Percentiles rank a stretch among this genome's conserved stretches.
phyloP scores from a whole-genome alignment of 257 asterid species.

The Scutellaria minor region DNA sequence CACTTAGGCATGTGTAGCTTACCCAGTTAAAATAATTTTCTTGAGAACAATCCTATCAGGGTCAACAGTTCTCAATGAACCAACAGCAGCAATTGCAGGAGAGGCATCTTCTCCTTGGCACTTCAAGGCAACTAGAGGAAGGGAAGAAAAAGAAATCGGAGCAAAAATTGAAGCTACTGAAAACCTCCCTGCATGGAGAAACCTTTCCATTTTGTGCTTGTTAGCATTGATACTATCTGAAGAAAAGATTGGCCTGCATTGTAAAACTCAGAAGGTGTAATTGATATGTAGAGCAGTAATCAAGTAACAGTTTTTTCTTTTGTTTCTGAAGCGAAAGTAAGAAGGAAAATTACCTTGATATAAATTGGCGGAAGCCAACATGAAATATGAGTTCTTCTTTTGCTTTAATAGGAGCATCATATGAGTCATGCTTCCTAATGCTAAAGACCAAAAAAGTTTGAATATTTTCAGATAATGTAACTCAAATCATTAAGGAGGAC shows the following conservation, averaged over 20 bases:
- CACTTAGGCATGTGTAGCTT: slow-evolving; percentile 36
- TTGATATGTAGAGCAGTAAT: background rate
- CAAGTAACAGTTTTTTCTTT: background rate
- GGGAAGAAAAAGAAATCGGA: slow-evolving; percentile 78
- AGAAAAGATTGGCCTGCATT: slow-evolving; percentile 82
- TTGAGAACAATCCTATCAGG: slow-evolving; percentile 84
- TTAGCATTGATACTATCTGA: slow-evolving; percentile 75
- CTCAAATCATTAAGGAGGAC: slow-evolving; percentile 8
- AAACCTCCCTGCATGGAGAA: slow-evolving; percentile 89
- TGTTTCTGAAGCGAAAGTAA: slow-evolving; percentile 15
- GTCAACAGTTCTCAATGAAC: slow-evolving; percentile 81
- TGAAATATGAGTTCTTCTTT: slow-evolving; percentile 93
- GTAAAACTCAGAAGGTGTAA: slow-evolving; percentile 27
- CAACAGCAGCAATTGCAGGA: slow-evolving; percentile 82
- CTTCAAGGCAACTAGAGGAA: slow-evolving; percentile 82
- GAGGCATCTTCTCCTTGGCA: slow-evolving; percentile 54
- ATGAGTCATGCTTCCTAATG: slow-evolving; percentile 80
- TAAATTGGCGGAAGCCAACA: slow-evolving; percentile 92
- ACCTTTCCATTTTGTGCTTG: slow-evolving; percentile 97
- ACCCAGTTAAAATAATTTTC: slow-evolving; percentile 95
- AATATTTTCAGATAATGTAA: slow-evolving; percentile 25
- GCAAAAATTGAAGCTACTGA: slow-evolving; percentile 89
- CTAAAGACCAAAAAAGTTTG: slow-evolving; percentile 46
- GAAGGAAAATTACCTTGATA: slow-evolving; percentile 56
- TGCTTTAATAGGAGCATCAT: slow-evolving; percentile 84